Base-by-base conservation (phyloP, 1,284 basidiomycete species). In the Xerocomus amazonicus region DNA sequence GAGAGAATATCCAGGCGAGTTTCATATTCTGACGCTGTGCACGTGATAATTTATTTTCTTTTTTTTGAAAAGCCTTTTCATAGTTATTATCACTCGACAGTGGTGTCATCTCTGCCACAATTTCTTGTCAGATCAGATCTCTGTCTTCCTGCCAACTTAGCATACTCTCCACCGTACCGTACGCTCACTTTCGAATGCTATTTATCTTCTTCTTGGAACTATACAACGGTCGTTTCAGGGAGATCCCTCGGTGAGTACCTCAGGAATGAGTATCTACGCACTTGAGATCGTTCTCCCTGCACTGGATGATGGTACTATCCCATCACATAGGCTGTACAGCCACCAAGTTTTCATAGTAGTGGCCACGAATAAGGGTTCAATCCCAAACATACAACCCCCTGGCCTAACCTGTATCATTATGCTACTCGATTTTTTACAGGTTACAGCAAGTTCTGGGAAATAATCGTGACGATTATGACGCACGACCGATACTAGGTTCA, bases 1-100 rank as follows among this genome's bases (percentile, higher is more conserved):
- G 6, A 19, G 45, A 9, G 53, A 62, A 4, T 35, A 55, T 43
- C 50, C 65, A 47, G 63, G 65, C 42, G 29, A 47, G 65, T 54
- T 9, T 12, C 8, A 31, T 4, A 3, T 14, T 34, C 16, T 28
- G 33, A 2, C 3, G 27, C 19, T 28, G 13, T 2, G 32, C 42
- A 32, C n/a, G 14, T 19, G 8, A 26, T 43, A 9, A 2, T 41
- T 35, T 38, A n/a, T n/a, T 29, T 41, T 29, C 7, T n/a, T 17
- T 17, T 7, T n/a, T 29, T 36, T 23, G 19, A 23, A 12, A 16
- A 65, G 62, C 17, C 28, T 61, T 65, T 33, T 47, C 62, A 36
- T 61, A 31, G 50, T 40, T 31, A n/a, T n/a, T n/a, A n/a, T n/a
- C n/a, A n/a, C n/a, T n/a, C n/a, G n/a, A n/a, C n/a, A n/a, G n/a